Base-by-base conservation (phyloP, 1,284 basidiomycete species). In the Ganoderma multipileum region DNA sequence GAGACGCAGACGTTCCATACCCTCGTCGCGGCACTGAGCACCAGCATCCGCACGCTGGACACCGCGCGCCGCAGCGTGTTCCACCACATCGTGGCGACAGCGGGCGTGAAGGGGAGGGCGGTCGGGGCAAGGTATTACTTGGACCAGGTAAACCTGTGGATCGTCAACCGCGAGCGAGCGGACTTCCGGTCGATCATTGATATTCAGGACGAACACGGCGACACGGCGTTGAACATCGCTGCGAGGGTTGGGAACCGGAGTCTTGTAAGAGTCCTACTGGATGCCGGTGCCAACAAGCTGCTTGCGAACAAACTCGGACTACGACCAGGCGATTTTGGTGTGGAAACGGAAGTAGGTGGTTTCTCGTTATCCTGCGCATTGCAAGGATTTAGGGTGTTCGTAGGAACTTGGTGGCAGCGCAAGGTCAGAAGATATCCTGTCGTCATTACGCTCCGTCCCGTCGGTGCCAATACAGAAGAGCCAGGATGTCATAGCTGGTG, bases 151-250 rank as follows among this genome's bases (percentile, higher is more conserved):
- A 91, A 99, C 75, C 88, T 93, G 73, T 94, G 91, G 89, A 89
- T 96, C 74, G 93, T 90, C 42, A 86, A 91, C 68, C 83, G 90
- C 68, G 87, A 92, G 74, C 86, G 85, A 14, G 90, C 90, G 1
- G 91, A 92, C 67, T 94, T 97, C 77, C 87, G 87, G 76, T 91
- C 88, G 11, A 82, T 99, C 50, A 89, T 99, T 18, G 95, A 99
- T 80, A 84, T 98, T 50, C 95, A 97, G 81, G 98, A 99, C 79
- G 91, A 95, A 72, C 92, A 99, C 79, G 98, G 98, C 0, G 98
- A 99, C 78, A 99, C 98, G 0, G 95, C 96, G 5, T 81, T 99
- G 73, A 98, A 97, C 80, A 95, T 98, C 73, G 95, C 97, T 16
- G 97, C 98, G 0, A 84, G 98, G 63, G 92, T 99, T 0, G 98